Evolutionary conservation across 1,139 yeast species (phyloP).

Genomic region (Eremothecium sinecaudum): DNA sequence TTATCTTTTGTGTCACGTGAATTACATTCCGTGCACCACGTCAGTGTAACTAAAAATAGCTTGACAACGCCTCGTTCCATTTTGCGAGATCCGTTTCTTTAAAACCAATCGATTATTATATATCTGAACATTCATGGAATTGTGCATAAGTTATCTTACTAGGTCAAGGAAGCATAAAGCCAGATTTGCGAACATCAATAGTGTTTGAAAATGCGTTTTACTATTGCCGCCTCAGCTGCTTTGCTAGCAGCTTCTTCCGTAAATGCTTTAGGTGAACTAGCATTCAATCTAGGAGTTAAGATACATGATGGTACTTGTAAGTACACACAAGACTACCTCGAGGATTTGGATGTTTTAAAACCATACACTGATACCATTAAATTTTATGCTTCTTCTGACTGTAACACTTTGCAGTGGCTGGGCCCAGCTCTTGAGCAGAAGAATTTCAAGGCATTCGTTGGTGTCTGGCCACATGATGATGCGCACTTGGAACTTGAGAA

Average conservation of each 20-base stretch:
- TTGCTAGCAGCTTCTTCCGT: conserved; percentile 23
- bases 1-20: no score
- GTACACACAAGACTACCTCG: conserved; percentile 51
- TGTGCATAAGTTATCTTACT: no score
- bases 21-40: no score
- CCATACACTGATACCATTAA: conserved; percentile 55
- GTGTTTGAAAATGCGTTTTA: conserved; percentile 23
- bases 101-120: no score
- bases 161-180: no score
- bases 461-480: conserved; percentile 87
- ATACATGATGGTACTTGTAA: conserved; percentile 64
- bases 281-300: conserved; percentile 77
- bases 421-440: conserved; percentile 79
- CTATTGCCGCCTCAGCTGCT: conserved; percentile 23
- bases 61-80: no score
- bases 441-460: conserved; percentile 65
- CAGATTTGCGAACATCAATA: no score
- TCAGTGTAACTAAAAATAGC: no score
- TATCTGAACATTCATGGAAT: no score
- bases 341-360: conserved; percentile 51
- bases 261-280: conserved; percentile 36
- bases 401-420: conserved; percentile 70
- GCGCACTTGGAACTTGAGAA: conserved; percentile 63
- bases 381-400: conserved; percentile 79
- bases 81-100: no score